Base-by-base conservation (phyloP, 2,329 filamentous ascomycete genomes). In the Colletotrichum tamarilloi region DNA sequence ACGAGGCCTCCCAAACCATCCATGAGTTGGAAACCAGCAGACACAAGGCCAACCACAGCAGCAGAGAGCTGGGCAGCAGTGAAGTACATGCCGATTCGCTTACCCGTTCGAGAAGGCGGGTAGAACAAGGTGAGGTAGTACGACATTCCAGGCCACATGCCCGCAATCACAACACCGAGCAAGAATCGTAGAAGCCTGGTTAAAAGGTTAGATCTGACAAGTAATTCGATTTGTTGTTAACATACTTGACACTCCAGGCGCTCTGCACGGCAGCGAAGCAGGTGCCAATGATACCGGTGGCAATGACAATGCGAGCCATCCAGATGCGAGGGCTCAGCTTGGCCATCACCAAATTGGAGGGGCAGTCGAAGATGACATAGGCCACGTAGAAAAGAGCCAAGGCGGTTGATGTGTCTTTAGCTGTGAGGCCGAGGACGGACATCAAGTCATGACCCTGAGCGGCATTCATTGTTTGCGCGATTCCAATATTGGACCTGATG, bases 81-180 rank as follows among this genome's bases (percentile, higher is more conserved):
- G 80, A 94, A 98, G 84, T 97, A 98, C 80, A 93, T 90, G 49
- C 95, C 95, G 76, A 98, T 97, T 52, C 95, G 90, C 85, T 97
- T 97, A 16, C 94, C 95, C 1, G 93, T 97, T 14, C 94, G 89
- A 6, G 93, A 94, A 0, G 95, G 95, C 7, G 95, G 95, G 79
- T 98, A 98, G 86, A 97, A 98, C 8, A 97, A 87, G 0, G 95
- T 97, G 59, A 98, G 87, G 79, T 97, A 98, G 81, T 97, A 97
- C 11, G 94, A 91, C 95, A 98, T 97, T 62, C 95, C 95, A 0
- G 95, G 95, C 95, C 95, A 98, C 92, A 98, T 95, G 59, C 95
- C 95, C 1, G 95, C 95, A 80, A 95, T 95, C 28, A 97, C 95
- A 16, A 97, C 89, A 60, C 95, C 95, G 7, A 98, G 89, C 12